Percentiles rank a stretch among this genome's conserved stretches.
Evolutionary conservation across 2,329 filamentous ascomycete genomes (phyloP).

Genomic region (Magnaporthiopsis incrustans): DNA sequence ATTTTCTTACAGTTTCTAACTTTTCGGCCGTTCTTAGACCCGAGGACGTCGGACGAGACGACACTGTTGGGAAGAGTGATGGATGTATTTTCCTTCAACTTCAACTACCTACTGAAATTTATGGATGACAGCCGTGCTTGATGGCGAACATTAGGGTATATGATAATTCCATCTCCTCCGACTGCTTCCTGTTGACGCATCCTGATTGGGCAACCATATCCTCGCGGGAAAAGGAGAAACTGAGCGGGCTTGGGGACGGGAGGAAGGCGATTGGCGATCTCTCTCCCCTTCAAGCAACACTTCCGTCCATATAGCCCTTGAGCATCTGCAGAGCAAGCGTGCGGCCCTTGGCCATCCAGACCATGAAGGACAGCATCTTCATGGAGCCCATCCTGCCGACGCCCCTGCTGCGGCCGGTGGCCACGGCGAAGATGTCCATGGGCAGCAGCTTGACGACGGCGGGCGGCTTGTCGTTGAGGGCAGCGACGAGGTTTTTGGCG

Average conservation of each 20-base stretch:
- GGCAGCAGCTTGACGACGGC: slow-evolving; percentile 36
- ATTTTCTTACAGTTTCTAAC: no score
- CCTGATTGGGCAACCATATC: no score
- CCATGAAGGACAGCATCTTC: slow-evolving; percentile 41
- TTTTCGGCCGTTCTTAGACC: no score
- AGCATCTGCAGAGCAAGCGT: slow-evolving; percentile 38
- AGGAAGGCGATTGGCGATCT: no score
- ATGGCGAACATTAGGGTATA: no score
- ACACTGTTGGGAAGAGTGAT: no score
- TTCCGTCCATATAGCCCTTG: slow-evolving; percentile 38
- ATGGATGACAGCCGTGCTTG: no score
- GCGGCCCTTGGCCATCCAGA: slow-evolving; percentile 44
- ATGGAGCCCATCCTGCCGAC: slow-evolving; percentile 38
- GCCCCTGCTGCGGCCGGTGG: slow-evolving; percentile 41
- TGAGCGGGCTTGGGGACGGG: no score
- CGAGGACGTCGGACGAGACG: no score
- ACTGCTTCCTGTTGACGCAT: no score
- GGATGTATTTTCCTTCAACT: not conserved
- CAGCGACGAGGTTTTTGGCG: slow-evolving; percentile 44
- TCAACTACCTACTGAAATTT: not conserved
- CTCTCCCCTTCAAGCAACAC: slow-evolving; percentile 29
- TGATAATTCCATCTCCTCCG: no score
- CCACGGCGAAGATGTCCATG: slow-evolving; percentile 39
- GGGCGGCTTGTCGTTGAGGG: slow-evolving; percentile 35
- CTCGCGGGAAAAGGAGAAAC: no score